phyloP scores from a whole-genome alignment of 148 eudicot species.

The Amaranthus cruentus region DNA sequence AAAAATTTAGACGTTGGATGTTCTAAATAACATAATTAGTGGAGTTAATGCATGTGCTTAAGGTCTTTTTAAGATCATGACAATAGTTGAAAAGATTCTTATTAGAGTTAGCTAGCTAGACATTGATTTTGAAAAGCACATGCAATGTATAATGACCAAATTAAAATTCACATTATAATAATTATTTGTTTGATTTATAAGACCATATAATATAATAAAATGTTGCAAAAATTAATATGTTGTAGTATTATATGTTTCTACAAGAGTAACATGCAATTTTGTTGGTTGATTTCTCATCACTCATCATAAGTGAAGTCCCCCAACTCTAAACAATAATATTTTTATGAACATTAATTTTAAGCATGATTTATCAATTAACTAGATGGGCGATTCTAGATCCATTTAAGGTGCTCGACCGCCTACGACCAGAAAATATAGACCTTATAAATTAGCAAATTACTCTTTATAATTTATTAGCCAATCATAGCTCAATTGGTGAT shows the following conservation, averaged over 20 bases:
- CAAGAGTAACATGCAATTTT: too few species aligned
- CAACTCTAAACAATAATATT: neutral
- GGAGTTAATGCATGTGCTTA: conserved; percentile 17
- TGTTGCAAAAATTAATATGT: too few species aligned
- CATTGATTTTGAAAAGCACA: conserved; percentile 29
- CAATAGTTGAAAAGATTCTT: conserved; percentile 20
- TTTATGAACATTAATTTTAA: neutral
- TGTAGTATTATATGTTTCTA: too few species aligned
- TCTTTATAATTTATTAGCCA: too few species aligned
- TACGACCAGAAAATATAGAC: too few species aligned
- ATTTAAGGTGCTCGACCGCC: too few species aligned
- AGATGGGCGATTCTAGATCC: too few species aligned
- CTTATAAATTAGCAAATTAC: too few species aligned
- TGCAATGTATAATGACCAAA: conserved; percentile 17
- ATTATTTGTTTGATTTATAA: too few species aligned
- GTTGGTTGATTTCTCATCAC: neutral
- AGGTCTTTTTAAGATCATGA: neutral
- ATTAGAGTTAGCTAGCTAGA: neutral
- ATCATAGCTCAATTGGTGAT: too few species aligned
- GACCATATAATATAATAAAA: too few species aligned
- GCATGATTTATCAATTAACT: neutral
- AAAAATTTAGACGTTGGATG: neutral
- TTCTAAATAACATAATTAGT: neutral
- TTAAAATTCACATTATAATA: neutral
- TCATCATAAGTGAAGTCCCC: conserved; percentile 3